Evolutionary conservation across 139 green algal genomes (phyloP), one percentile per base, ranked within the genome.

Genomic region (Chlorella sp.): DNA sequence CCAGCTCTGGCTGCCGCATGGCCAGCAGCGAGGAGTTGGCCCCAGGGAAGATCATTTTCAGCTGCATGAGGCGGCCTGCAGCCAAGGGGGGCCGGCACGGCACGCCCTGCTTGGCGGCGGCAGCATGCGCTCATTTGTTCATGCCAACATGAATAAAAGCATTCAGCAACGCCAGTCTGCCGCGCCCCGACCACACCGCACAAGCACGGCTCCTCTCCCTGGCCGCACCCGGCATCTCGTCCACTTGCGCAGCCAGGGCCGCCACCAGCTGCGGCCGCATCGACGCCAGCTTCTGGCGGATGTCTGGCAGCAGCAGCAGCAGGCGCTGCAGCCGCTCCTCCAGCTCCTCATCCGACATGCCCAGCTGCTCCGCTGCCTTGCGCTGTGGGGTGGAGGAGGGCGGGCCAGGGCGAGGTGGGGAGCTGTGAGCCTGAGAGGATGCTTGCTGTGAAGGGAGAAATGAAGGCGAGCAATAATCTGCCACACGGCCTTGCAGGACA

Each of bases 41-140:
- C 57, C 82, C n/a, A 1, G 94, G 94, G 60, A 97, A 96, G 4
- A 91, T 83, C 0, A 26, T 16, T 60, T 94, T 94, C 13, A 97
- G 75, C 41, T 70, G 9, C 71, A 97, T 56, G 72, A 97, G 80
- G 69, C 80, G 80, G 63, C 39, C 70, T 78, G 70, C 70, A 23
- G 38, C 36, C 17, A 3, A 23, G 34, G 36, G 38, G n/a, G n/a
- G n/a, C n/a, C n/a, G n/a, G n/a, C n/a, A n/a, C n/a, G n/a, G n/a
- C n/a, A n/a, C n/a, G n/a, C n/a, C n/a, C n/a, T n/a, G n/a, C n/a
- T n/a, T n/a, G n/a, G n/a, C n/a, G n/a, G n/a, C n/a, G n/a, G n/a
- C n/a, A n/a, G n/a, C n/a, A n/a, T n/a, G n/a, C n/a, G n/a, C n/a
- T n/a, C n/a, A n/a, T n/a, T n/a, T n/a, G n/a, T n/a, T n/a, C n/a